Base-by-base conservation (phyloP, 306 rosid genomes). In the Carpinus fangiana region DNA sequence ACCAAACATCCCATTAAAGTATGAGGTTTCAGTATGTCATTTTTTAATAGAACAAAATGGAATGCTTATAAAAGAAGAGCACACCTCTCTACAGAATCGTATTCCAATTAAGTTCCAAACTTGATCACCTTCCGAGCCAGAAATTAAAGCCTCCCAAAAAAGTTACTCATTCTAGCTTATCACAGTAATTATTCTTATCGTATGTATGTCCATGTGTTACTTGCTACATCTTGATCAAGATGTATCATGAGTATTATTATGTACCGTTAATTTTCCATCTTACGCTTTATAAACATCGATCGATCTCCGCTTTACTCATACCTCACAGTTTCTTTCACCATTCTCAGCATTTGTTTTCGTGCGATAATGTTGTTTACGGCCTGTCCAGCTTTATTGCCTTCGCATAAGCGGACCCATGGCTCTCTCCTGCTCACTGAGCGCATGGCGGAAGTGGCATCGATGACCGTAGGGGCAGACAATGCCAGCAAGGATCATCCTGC, bases 391-490 rank as follows among this genome's bases (percentile, higher is more conserved):
- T 73, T 26, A 68, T 41, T 75, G 74, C 20, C 67, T 74, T 55
- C 43, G 76, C 75, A 78, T 78, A 28, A 13, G 36, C 3, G 65
- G 60, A 36, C 71, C 79, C 78, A 71, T 79, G 64, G 84, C 84
- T 78, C 80, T 86, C 91, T 91, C 89, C 76, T 81, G 89, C 71
- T 90, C 91, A 10, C 85, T 86, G 73, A 90, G 97, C 28, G 97
- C 88, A 60, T 94, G 98, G 70, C 98, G 97, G 85, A 94, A 94
- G 83, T 92, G 98, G 82, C 98, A 94, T 47, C 98, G 85, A 75
- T 94, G 98, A 45, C 93, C 97, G 54, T 94, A 94, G 0, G 97
- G 97, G 74, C 98, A 94, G 5, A 54, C 79, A 8, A 85, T 87
- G 2, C 97, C 92, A 17, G 91, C 79, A 64, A 91, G 87, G 55